Evolutionary conservation across 1,139 yeast genomes (phyloP).

Genomic region (Nakaseomyces bracarensis): DNA sequence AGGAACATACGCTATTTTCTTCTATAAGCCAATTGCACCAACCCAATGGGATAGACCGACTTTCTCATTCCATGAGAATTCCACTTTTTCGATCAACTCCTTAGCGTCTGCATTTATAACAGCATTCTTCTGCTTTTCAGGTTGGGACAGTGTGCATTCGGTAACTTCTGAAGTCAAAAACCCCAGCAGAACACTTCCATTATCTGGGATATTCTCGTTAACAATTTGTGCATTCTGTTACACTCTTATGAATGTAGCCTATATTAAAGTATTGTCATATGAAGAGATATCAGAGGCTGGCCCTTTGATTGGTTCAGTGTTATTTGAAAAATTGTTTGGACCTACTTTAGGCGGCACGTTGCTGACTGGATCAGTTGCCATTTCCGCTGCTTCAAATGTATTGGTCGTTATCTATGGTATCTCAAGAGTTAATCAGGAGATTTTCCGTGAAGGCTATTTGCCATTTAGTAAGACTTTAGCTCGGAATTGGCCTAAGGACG

Average conservation of each 20-base stretch:
- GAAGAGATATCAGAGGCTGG: conserved; percentile 48
- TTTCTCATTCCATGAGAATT: conserved; percentile 24
- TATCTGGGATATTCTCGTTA: conserved; percentile 54
- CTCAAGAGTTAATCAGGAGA: conserved; percentile 57
- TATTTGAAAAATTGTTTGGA: conserved; percentile 52
- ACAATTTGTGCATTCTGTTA: conserved; percentile 44
- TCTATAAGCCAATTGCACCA: conserved; percentile 29
- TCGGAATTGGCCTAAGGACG: conserved; percentile 48
- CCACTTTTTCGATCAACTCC: conserved; percentile 37
- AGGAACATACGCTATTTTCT: conserved; percentile 42
- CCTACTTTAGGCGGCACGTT: conserved; percentile 43
- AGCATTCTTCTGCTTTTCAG: conserved; percentile 53
- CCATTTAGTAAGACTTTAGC: conserved; percentile 49
- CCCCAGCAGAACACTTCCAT: conserved; percentile 47
- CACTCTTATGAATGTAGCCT: conserved; percentile 47
- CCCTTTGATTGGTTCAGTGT: conserved; percentile 49
- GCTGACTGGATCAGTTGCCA: conserved; percentile 48
- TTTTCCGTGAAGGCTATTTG: conserved; percentile 52
- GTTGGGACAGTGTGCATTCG: conserved; percentile 59
- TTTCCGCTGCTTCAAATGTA: conserved; percentile 55
- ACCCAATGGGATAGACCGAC: conserved; percentile 12
- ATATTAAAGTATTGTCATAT: conserved; percentile 45
- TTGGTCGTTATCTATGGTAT: conserved; percentile 53
- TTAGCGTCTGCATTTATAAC: conserved; percentile 50
- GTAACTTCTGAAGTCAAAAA: conserved; percentile 54